Evolutionary conservation across 768 basidiomycete genomes (phyloP), one percentile per base, ranked within the genome.

Genomic region (Tulasnella sp.): DNA sequence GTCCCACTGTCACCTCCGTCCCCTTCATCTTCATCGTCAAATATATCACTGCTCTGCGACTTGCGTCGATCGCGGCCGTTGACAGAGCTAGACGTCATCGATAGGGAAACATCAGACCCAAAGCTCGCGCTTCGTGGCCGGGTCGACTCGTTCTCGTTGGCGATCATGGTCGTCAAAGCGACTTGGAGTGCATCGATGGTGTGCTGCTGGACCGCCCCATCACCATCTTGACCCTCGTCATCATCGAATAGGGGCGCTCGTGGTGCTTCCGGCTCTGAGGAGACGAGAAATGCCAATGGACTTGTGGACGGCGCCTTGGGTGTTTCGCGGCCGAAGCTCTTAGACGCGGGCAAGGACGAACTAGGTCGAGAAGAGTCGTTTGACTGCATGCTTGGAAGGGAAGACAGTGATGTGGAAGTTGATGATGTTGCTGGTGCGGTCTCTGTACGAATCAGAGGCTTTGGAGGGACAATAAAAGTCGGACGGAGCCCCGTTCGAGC

Each of bases 161-260:
- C 90, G 67, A 99, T 93, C 69, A 99, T 97, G 68, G 95, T 90
- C 9, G 89, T 93, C 63, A 99, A 75, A 3, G 96, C 96, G 7
- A 93, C 93, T 66, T 93, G 92, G 19, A 98, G 96, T 2, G 95
- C 94, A 66, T 93, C 91, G 82, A 98, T 96, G 41, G 91, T 78
- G 65, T 86, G 78, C 53, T 86, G 80, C 70, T 95, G 75, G 17
- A 73, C 86, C 49, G 80, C 82, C 17, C 30, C 44, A 44, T 58
- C 56, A 49, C 85, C 73, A 4, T 66, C 68, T 2, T 64, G 68
- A 61, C 90, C 86, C 62, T 86, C 84, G 1, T 86, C 83, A 65
- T 89, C 86, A 64, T 85, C 81, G 63, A 94, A 93, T 21, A 94
- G 75, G 7, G 88, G 88, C 0, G 85, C 82, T 47, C 88, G 77